A percentile compares a stretch with the other conserved stretches of the same genome.
These are phyloP conservation scores for Hemileccinum hortonii DNA, from an alignment of 1,284 basidiomycete species.

Conservation along the genomic window DNA sequence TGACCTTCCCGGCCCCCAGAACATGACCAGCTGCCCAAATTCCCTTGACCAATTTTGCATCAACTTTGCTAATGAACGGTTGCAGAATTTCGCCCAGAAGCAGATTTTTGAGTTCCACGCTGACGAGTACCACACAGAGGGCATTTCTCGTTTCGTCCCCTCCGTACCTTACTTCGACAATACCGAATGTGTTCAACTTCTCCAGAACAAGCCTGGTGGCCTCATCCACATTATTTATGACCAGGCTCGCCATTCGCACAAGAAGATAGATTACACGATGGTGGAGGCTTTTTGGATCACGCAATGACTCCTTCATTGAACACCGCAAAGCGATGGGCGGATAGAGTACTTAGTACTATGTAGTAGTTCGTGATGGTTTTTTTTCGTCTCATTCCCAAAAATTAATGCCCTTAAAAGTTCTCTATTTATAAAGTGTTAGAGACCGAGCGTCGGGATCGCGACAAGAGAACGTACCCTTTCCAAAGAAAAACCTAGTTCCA, in stretches of 20 bases:
- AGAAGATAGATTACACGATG: conserved; percentile 94
- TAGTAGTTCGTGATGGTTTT: no score
- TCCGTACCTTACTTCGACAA: conserved; percentile 89
- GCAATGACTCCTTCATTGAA: no score
- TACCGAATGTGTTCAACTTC: conserved; percentile 81
- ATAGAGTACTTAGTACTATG: no score
- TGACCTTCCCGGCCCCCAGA: conserved; percentile 93
- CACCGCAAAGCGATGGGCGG: no score
- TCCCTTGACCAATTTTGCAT: conserved; percentile 95
- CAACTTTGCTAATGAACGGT: conserved; percentile 92
- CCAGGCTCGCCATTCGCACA: conserved; percentile 81
- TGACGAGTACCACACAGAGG: conserved; percentile 83
- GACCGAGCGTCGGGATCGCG: not conserved
- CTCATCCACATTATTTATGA: conserved; percentile 98
- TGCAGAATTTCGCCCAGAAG: conserved; percentile 84
- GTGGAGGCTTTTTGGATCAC: conserved; percentile 93
- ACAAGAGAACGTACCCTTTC: conserved; percentile 56
- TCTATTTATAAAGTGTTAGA: conserved; percentile 15
- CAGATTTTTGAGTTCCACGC: conserved; percentile 77
- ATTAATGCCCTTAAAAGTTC: conserved; percentile 28
- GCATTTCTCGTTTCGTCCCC: conserved; percentile 71
- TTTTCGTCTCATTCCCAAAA: no score
- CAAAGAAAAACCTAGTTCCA: conserved; percentile 85
- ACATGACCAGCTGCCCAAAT: conserved; percentile 80
- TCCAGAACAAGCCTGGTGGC: conserved; percentile 88